Evolutionary conservation across 345 rosid genomes (phyloP).

Genomic region (Litchi chinensis): DNA sequence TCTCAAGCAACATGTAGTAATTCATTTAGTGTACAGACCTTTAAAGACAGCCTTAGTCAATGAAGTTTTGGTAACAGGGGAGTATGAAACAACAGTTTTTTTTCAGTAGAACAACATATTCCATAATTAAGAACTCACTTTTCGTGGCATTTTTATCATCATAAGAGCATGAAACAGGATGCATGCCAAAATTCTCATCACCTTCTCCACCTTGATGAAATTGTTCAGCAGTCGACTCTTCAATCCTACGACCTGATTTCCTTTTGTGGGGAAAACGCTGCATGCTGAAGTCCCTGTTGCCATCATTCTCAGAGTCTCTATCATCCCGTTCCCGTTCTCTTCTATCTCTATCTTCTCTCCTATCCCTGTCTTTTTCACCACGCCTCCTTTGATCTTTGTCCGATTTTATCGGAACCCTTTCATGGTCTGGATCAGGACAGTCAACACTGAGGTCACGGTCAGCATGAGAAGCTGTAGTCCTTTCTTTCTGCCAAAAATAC

Average conservation of each 20-base stretch:
- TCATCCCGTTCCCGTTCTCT: conserved; percentile 57
- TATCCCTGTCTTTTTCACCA: conserved; percentile 69
- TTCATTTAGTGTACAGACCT: background rate
- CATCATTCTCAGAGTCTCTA: conserved; percentile 62
- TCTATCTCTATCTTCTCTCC: conserved; percentile 72
- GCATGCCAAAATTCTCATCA: conserved; percentile 54
- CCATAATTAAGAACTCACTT: conserved; percentile 40
- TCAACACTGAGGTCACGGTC: conserved; percentile 62
- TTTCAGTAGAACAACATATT: background rate
- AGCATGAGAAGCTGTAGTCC: conserved; percentile 49
- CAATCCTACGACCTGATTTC: conserved; percentile 42
- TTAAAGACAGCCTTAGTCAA: background rate
- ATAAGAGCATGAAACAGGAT: conserved; percentile 52
- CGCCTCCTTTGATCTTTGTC: conserved; percentile 74
- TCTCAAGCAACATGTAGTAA: background rate
- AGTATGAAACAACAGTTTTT: background rate
- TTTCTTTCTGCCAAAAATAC: conserved; percentile 64
- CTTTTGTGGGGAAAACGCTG: conserved; percentile 55
- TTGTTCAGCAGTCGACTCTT: conserved; percentile 51
- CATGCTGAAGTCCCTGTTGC: conserved; percentile 57
- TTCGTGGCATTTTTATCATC: conserved; percentile 72
- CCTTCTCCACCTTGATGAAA: conserved; percentile 63
- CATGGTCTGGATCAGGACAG: conserved; percentile 60
- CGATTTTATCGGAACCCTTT: conserved; percentile 49
- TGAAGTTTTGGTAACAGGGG: background rate